phyloP scores from a whole-genome alignment of 129 eudicot species.

The Gnaphalium uliginosum region DNA sequence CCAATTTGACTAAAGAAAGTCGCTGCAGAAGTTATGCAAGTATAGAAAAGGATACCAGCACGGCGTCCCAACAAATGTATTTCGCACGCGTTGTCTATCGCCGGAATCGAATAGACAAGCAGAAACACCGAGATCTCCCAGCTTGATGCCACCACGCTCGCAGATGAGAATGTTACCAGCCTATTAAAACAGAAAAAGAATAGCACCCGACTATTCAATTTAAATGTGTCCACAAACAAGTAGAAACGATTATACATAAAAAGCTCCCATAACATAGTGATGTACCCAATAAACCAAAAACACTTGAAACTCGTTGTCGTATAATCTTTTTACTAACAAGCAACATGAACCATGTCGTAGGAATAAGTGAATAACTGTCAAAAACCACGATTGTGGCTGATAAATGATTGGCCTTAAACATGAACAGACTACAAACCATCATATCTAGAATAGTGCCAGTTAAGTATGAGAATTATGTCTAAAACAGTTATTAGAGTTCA shows the following conservation, averaged over 20 bases:
- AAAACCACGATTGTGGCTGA: conserved; percentile 16
- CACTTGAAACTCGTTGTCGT: conserved; percentile 9
- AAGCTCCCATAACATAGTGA: neutral
- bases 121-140: conserved; percentile 98
- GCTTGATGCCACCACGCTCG: conserved; percentile 69
- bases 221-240: conserved; percentile 16
- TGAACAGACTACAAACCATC: conserved; percentile 6
- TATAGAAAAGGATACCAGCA: conserved; percentile 62
- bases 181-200: conserved; percentile 33
- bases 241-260: neutral
- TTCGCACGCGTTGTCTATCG: conserved; percentile 74
- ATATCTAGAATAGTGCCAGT: conserved; percentile 2
- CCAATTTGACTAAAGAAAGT: conserved; percentile 6
- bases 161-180: conserved; percentile 90
- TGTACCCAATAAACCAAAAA: conserved; percentile 14
- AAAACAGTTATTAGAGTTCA: too few relatives aligned
- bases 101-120: conserved; percentile 94
- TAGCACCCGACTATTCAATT: neutral
- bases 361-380: too few relatives aligned
- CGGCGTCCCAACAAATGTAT: conserved; percentile 95
- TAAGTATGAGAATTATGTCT: conserved; percentile 4
- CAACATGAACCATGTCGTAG: neutral
- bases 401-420: neutral
- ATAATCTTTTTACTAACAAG: conserved; percentile 15
- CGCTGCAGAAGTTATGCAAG: neutral